Percentiles rank a stretch among this genome's conserved stretches.
phyloP scores from a whole-genome alignment of 2,329 filamentous ascomycete species.

The Akanthomyces uredinophilus region DNA sequence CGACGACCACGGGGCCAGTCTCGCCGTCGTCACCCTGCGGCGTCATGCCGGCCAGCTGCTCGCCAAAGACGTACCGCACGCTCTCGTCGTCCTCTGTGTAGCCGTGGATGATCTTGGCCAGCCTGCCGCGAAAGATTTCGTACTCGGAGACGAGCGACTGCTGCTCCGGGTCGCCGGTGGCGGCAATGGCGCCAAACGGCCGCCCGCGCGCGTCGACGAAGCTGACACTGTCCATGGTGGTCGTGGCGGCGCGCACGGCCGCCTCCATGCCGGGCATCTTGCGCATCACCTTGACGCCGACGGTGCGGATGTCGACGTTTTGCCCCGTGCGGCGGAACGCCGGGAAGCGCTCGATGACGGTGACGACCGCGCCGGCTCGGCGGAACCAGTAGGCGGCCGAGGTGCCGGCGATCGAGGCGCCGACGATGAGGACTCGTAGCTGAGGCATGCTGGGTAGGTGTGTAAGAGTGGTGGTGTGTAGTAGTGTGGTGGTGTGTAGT shows the following conservation, averaged over 20 bases:
- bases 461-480: neutral
- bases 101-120: neutral
- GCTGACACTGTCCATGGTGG: constrained; percentile 37
- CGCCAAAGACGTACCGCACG: constrained; percentile 7
- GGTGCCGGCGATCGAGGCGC: constrained; percentile 31
- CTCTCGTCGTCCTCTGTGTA: neutral
- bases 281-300: constrained; percentile 33
- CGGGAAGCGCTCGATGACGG: constrained; percentile 35
- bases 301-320: constrained; percentile 33
- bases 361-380: constrained; percentile 28
- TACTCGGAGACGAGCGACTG: constrained; percentile 39
- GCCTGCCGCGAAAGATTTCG: constrained; percentile 12
- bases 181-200: constrained; percentile 30
- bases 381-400: constrained; percentile 28
- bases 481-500: neutral
- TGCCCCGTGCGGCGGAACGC: constrained; percentile 25
- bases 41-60: neutral
- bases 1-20: constrained; percentile 32
- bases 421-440: constrained; percentile 24
- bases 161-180: constrained; percentile 33
- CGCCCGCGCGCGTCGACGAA: constrained; percentile 34
- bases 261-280: constrained; percentile 35
- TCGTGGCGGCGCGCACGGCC: constrained; percentile 25
- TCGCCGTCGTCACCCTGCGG: constrained; percentile 18
- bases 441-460: constrained; percentile 13